Base-by-base conservation (phyloP, 2,329 filamentous ascomycete species). In the Cladosporium sp. region DNA sequence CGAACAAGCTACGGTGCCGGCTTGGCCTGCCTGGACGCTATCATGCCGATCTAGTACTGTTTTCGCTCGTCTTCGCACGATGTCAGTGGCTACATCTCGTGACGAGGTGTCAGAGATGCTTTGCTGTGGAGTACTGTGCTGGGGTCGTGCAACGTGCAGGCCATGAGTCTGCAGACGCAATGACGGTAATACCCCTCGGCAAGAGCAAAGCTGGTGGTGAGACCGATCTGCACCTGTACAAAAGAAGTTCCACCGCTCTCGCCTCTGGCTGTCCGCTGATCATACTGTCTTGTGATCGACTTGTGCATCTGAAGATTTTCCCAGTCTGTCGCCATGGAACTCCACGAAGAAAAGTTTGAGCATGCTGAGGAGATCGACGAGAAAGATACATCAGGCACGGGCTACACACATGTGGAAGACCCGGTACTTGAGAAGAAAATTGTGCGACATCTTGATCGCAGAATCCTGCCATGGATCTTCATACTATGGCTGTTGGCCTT, bases 401-500 rank as follows among this genome's bases (percentile, higher is more conserved):
- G 40, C 46, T 62, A 61, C 31, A 56, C 57, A 14, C 57, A 66
- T 35, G 57, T 66, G n/a, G 58, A 73, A 70, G 56, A 68, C 33
- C 64, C 58, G 21, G 74, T 55, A n/a, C 55, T 60, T 14, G 63
- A 65, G 33, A 59, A 60, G 55, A 59, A 60, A 35, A 73, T 82
- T 37, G 81, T 77, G 14, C 72, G 77, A 26, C 80, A 79, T 57
- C 77, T 82, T 60, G 80, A 82, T 69, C 64, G 70, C 0, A 80
- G 79, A 56, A 76, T 82, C 33, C 69, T 83, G 12, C 80, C 80
- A 4, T 81, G 79, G 79, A 74, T 82, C 6, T 82, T 82, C 56
- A 73, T 75, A 11, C 74, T 83, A 16, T 82, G 79, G 78, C 76
- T 82, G 4, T 74, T 82, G n/a, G 79, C 80, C 8, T 82, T 82